These are phyloP conservation scores for Trametes villosa DNA, from an alignment of 768 basidiomycete genomes.

Conservation along the genomic window DNA sequence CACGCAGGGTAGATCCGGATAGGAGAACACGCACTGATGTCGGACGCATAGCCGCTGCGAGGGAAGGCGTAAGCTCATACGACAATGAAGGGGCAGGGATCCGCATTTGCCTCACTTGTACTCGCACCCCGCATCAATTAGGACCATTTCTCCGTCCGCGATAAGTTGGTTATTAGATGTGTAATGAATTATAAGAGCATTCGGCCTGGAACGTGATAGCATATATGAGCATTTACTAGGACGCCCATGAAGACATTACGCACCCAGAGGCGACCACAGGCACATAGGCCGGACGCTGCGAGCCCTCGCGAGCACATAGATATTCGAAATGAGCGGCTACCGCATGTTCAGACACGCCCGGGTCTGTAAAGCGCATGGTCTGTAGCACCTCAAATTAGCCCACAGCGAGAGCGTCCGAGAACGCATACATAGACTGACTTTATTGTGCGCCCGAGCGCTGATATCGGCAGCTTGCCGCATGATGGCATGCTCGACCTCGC, in stretches of 20 bases:
- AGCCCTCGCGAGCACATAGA: slow-evolving; percentile 74
- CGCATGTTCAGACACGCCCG: slow-evolving; percentile 59
- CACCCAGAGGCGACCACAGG: slow-evolving; percentile 97
- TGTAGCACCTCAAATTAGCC: slow-evolving; percentile 33
- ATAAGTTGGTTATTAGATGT: slow-evolving; percentile 87
- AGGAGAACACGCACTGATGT: slow-evolving; percentile 67
- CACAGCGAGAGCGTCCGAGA: not conserved
- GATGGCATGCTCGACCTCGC: slow-evolving; percentile 68
- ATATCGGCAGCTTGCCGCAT: slow-evolving; percentile 90
- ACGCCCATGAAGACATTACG: slow-evolving; percentile 25
- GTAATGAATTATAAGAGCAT: slow-evolving; percentile 93
- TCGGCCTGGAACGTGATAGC: slow-evolving; percentile 53
- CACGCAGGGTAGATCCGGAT: not conserved
- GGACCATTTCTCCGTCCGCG: slow-evolving; percentile 69
- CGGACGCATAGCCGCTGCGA: slow-evolving; percentile 88
- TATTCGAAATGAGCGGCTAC: slow-evolving; percentile 91
- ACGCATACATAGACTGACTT: slow-evolving; percentile 49
- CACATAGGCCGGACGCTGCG: slow-evolving; percentile 92
- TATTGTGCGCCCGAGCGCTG: slow-evolving; percentile 83
- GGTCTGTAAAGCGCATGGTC: slow-evolving; percentile 81
- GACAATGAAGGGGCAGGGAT: not conserved
- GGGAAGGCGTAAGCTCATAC: slow-evolving; percentile 3
- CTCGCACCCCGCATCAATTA: slow-evolving; percentile 94
- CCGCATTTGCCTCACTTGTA: slow-evolving; percentile 64
- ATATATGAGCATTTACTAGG: not conserved